Percentiles rank a stretch among this genome's conserved stretches.
phyloP scores from a whole-genome alignment of 345 rosid genomes.

The Salix caprea region DNA sequence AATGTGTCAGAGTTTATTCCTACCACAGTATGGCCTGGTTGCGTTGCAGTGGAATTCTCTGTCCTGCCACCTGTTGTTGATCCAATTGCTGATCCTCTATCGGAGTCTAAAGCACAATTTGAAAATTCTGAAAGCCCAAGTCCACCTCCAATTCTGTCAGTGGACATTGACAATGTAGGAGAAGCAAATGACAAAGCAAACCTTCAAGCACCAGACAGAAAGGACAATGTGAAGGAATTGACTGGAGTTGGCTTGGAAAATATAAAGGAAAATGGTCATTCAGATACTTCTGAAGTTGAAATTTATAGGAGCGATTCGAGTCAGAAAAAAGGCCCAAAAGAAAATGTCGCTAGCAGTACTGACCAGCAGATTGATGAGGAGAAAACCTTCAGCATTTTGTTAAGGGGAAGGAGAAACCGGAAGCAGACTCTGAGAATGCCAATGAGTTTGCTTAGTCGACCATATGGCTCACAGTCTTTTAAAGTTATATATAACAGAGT shows the following conservation, averaged over 20 bases:
- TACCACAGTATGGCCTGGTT: slow-evolving; percentile 66
- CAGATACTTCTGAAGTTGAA: slow-evolving; percentile 17
- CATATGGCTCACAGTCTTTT: slow-evolving; percentile 85
- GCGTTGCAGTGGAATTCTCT: slow-evolving; percentile 65
- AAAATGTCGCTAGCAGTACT: slow-evolving; percentile 28
- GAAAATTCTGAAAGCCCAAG: slow-evolving; percentile 27
- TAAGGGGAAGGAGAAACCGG: slow-evolving; percentile 81
- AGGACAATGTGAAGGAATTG: slow-evolving; percentile 25
- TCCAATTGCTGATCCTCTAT: slow-evolving; percentile 47
- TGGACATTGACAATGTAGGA: slow-evolving; percentile 43
- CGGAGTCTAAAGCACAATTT: slow-evolving; percentile 40
- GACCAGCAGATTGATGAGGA: slow-evolving; percentile 51
- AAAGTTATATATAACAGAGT: slow-evolving; percentile 72
- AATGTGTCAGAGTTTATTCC: slow-evolving; percentile 66
- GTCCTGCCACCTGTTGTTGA: slow-evolving; percentile 56
- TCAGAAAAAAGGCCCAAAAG: slow-evolving; percentile 23
- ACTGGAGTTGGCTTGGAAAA: slow-evolving; percentile 24
- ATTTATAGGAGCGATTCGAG: slow-evolving; percentile 23
- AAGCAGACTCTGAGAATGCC: slow-evolving; percentile 95
- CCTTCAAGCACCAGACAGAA: slow-evolving; percentile 35
- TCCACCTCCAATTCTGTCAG: slow-evolving; percentile 41
- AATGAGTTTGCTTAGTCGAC: slow-evolving; percentile 77
- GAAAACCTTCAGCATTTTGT: slow-evolving; percentile 81
- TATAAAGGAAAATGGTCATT: slow-evolving; percentile 39
- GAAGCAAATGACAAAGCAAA: slow-evolving; percentile 39